Evolutionary conservation across 768 basidiomycete genomes (phyloP).

Genomic region (Rhodotorula diobovata): DNA sequence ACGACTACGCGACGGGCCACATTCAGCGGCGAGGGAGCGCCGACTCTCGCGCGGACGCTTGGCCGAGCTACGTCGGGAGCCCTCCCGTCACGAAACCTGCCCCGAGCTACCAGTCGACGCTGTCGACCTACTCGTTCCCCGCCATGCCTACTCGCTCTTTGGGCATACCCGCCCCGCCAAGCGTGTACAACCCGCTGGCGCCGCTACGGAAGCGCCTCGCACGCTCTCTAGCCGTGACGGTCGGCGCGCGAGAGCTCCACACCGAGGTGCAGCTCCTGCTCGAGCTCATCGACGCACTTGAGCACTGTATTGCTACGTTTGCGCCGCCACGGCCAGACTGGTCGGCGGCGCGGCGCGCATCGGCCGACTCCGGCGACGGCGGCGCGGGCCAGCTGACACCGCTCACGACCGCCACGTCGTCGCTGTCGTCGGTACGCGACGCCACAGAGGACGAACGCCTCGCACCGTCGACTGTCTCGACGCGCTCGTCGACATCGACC

Average conservation of each 20-base stretch:
- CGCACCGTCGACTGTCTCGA: background rate
- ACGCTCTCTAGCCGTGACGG: conserved; percentile 14
- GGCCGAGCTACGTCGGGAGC: conserved; percentile 12
- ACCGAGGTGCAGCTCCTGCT: conserved; percentile 36
- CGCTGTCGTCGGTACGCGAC: conserved; percentile 11
- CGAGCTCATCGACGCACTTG: conserved; percentile 38
- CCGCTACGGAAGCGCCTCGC: conserved; percentile 36
- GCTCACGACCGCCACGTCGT: background rate
- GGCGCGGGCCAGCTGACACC: background rate
- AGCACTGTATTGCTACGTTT: conserved; percentile 28
- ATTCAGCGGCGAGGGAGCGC: conserved; percentile 13
- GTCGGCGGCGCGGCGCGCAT: background rate
- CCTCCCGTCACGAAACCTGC: conserved; percentile 11
- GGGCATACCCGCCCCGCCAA: background rate
- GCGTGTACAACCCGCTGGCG: conserved; percentile 18
- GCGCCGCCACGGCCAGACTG: background rate
- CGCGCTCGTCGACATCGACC: background rate
- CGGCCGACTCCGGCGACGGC: background rate
- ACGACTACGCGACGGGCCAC: conserved; percentile 17
- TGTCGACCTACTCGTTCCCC: conserved; percentile 17
- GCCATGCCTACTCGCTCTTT: background rate
- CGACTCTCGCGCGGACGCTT: conserved; percentile 1
- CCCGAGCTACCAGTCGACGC: conserved; percentile 11
- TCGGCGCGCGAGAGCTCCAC: background rate
- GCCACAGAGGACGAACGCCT: background rate